Base-by-base conservation (phyloP, 1,139 yeast species). In the Taphrina populina region DNA sequence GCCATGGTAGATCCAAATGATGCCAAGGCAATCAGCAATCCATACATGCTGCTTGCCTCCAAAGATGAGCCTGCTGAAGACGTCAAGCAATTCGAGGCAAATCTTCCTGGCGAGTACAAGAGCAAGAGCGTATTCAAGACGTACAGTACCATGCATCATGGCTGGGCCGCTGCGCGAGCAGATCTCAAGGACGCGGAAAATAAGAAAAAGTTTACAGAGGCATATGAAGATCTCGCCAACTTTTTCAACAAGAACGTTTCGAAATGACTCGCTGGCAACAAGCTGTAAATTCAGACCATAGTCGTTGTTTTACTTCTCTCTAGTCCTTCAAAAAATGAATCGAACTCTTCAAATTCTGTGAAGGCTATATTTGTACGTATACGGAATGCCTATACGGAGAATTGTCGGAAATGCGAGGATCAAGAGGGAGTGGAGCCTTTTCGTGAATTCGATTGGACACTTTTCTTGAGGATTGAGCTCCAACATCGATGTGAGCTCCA, bases 141-240 rank as follows among this genome's bases (percentile, higher is more conserved):
- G 3, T 60, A 52, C 51, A 59, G 53, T 32, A 62, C 60, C 33
- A 58, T 62, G 61, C 56, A 40, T 47, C 64, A 62, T 24, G 64
- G 64, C 11, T 62, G 53, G 40, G 58, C 59, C 23, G 64, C 63
- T 15, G 63, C 64, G n/a, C 52, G 63, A 17, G 63, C 61, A 26
- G 62, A 62, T n/a, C 54, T 60, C 59, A 39, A 45, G 8, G 58
- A 52, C 21, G 23, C 51, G 10, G 56, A 44, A 30, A 59, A 62
- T 36, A 57, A 57, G 56, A 37, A 51, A 53, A 46, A 62, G 20
- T 60, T 61, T 26, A 54, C 57, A 40, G 62, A 62, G 32, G 61
- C 62, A 7, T 52, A 58, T 34, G 43, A 39, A 8, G 59, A 56
- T 37, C 26, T 55, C 4, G 58, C 55, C 21, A 55, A 41, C 21